These are phyloP conservation scores for Backusella liffmaniae DNA, from an alignment of 192 early-diverging fungal species.

Conservation along the genomic window DNA sequence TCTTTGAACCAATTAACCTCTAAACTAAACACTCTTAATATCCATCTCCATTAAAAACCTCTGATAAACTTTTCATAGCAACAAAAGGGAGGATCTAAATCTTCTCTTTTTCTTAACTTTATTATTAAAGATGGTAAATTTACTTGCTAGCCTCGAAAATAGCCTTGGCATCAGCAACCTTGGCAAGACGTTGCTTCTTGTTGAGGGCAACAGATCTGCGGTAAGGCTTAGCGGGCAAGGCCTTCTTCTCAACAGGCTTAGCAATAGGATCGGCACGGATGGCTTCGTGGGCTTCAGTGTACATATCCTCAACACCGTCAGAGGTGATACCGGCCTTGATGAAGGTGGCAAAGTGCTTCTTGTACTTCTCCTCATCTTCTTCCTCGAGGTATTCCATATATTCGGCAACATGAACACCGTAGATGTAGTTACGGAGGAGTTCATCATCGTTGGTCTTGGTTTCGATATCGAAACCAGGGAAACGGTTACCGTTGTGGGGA, in stretches of 20 bases:
- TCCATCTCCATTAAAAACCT: background rate
- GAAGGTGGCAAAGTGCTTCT: constrained; percentile 93
- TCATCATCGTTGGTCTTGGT: constrained; percentile 90
- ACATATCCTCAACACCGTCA: constrained; percentile 95
- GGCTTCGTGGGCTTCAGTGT: constrained; percentile 85
- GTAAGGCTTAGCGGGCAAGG: constrained; percentile 55
- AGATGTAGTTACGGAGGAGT: constrained; percentile 94
- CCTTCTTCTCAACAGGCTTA: constrained; percentile 75
- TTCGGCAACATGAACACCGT: constrained; percentile 95
- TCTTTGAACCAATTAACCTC: background rate
- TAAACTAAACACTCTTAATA: background rate
- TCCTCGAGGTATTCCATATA: constrained; percentile 98
- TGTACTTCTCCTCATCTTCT: constrained; percentile 98
- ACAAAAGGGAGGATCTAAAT: background rate
- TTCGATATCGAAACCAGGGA: constrained; percentile 93
- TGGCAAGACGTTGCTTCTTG: constrained; percentile 90
- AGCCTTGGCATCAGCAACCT: constrained; percentile 82
- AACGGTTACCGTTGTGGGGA: constrained; percentile 94
- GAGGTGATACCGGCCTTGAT: constrained; percentile 83
- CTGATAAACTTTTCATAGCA: background rate
- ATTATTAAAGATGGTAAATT: constrained; percentile 5
- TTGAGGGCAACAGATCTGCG: constrained; percentile 63
- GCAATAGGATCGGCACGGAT: constrained; percentile 87
- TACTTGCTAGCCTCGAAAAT: constrained; percentile 22
- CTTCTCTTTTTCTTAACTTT: background rate